Evolutionary conservation across 2,329 filamentous ascomycete genomes (phyloP), one percentile per base, ranked within the genome.

Genomic region (Lecanicillium sp.): DNA sequence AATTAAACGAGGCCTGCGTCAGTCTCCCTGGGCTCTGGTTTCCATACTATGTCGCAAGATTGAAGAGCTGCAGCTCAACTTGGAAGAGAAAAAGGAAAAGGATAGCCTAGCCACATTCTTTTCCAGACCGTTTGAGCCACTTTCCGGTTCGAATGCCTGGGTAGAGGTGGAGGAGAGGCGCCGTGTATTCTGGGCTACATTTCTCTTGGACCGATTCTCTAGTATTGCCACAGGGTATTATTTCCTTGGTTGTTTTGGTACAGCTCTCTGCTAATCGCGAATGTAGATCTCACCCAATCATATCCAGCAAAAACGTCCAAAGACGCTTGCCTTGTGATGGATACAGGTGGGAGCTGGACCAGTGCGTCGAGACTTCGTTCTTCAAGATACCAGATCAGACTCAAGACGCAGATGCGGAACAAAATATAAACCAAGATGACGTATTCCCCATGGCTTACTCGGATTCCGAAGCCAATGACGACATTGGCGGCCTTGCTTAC

Each of bases 161-260:
- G 48, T 48, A 2, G 61, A 64, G 39, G 48, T 50, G 2, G 63
- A 65, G 43, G 60, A 64, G 40, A 45, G 62, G 5, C 49, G 63
- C 2, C 47, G 62, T 1, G 55, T 66, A 3, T 66, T 65, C 38
- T 65, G 63, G 63, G 62, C 56, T 11, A 53, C 63, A 4, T 65
- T 65, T 42, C 46, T 58, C 3, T 49, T 64, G 41, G 62, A 66
- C 28, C 50, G 62, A 6, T 67, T 68, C 52, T 59, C 55, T 47
- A 50, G 51, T 51, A 59, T 65, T 12, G 54, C 54, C 11, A 65
- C 60, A 4, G 62, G 62, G 6, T 63, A 57, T 56, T 62, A 60
- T 39, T 51, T 54, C n/a, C n/a, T n/a, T n/a, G n/a, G n/a, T n/a
- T n/a, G n/a, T n/a, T n/a, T n/a, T n/a, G n/a, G n/a, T n/a, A n/a